phyloP scores from a whole-genome alignment of 169 alveolate species.

The Toxoplasma gondii region DNA sequence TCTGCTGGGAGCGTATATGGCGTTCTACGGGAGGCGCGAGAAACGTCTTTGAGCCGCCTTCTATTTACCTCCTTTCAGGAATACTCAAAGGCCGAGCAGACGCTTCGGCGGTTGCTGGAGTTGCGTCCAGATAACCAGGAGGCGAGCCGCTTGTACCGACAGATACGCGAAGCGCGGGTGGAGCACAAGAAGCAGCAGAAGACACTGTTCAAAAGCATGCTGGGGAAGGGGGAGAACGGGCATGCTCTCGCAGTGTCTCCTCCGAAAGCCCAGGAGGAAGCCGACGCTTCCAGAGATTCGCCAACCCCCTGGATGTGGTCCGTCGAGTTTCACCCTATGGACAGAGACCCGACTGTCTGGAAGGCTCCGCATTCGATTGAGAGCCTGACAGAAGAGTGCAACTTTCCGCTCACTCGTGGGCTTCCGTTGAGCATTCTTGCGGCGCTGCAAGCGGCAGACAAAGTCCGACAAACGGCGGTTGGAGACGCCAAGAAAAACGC shows the following conservation, averaged over 20 bases:
- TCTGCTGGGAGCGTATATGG: no score
- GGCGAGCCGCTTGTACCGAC: not conserved
- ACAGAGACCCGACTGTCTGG: slow-evolving; percentile 39
- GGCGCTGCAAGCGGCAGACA: slow-evolving; percentile 44
- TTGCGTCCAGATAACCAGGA: not conserved
- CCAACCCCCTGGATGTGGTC: slow-evolving; percentile 43
- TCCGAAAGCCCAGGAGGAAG: not conserved
- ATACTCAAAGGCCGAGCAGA: not conserved
- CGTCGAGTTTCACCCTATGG: slow-evolving; percentile 4
- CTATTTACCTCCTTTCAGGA: not conserved
- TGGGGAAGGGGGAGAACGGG: not conserved
- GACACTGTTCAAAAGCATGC: not conserved
- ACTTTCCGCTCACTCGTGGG: slow-evolving; percentile 51
- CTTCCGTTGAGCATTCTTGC: slow-evolving; percentile 48
- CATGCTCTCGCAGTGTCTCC: not conserved
- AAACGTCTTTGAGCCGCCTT: no score
- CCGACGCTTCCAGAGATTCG: not conserved
- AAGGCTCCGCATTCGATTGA: slow-evolving; percentile 51
- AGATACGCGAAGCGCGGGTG: not conserved
- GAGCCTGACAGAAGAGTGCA: slow-evolving; percentile 59
- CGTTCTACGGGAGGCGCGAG: no score
- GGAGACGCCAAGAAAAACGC: not conserved
- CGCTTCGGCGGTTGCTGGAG: not conserved
- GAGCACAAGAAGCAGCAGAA: not conserved
- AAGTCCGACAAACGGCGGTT: not conserved